Evolutionary conservation across 176 grass and related monocot species (phyloP), one percentile per base, ranked within the genome.

Genomic region (Chrysopogon serrulatus): DNA sequence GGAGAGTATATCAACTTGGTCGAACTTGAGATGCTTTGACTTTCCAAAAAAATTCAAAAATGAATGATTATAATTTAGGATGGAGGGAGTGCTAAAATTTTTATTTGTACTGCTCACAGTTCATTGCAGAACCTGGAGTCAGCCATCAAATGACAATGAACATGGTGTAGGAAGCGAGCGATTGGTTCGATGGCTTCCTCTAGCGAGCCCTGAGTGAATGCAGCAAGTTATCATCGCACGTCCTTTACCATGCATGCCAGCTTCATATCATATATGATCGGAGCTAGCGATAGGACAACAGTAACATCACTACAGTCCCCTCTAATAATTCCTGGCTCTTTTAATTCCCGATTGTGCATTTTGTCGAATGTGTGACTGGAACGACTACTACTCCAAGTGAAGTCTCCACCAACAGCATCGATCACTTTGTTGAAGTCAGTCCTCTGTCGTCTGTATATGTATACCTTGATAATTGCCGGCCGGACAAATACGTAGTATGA

Each of bases 91-190:
- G n/a, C n/a, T n/a, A 70, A 79, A 31, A 13, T 45, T 79, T 79
- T 79, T 44, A 33, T 72, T 65, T 82, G 9, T 45, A 23, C 19
- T 45, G 11, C 67, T 88, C 78, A 5, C 35, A 92, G 93, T 90
- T 92, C 75, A 79, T 90, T 14, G 87, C 90, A 45, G 90, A 90
- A 53, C 85, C 87, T 41, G 87, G 87, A 42, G 81, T 90, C 17
- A 74, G 62, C 26, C 90, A 95, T 79, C 33, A 26, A 65, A 74
- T 81, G 93, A 95, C 87, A 0, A 82, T 28, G 8, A 68, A 32
- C 30, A 95, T 95, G 93, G 93, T 92, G 81, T 88, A 90, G 80
- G 42, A 92, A 88, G 93, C 93, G 9, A 95, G 90, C 18, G 82
- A 92, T 86, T 92, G 93, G 93, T 92, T 95, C 36, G 93, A 95